These are phyloP conservation scores for Phytophthora fragariaefolia DNA, from an alignment of 352 stramenopile genomes.

Conservation along the genomic window DNA sequence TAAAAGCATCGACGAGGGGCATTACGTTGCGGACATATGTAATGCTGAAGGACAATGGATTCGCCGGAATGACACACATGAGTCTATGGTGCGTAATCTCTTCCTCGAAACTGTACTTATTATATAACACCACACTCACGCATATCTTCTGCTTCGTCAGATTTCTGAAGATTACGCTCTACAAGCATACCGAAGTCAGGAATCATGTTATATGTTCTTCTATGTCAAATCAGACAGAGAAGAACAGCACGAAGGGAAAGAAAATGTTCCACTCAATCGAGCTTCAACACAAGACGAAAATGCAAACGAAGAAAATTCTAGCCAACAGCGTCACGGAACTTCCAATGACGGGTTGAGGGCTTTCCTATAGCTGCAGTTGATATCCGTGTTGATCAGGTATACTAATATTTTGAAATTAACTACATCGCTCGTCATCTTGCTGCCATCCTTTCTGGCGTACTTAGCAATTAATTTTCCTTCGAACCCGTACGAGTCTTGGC, in stretches of 20 bases:
- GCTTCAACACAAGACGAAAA: conserved; percentile 29
- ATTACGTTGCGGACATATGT: conserved; percentile 86
- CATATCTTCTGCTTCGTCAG: conserved; percentile 35
- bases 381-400: conserved; percentile 33
- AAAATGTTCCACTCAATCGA: conserved; percentile 58
- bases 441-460: neutral
- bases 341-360: conserved; percentile 29
- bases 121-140: conserved; percentile 1
- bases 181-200: conserved; percentile 73
- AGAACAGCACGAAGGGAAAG: conserved; percentile 52
- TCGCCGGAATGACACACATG: conserved; percentile 84
- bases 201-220: conserved; percentile 91
- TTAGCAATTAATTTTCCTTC: neutral
- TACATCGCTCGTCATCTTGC: conserved; percentile 21
- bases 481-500: neutral
- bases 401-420: conserved; percentile 43
- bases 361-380: conserved; percentile 39
- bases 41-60: conserved; percentile 60
- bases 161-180: conserved; percentile 83
- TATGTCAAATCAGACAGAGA: conserved; percentile 64
- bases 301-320: conserved; percentile 34
- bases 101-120: neutral
- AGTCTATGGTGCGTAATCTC: conserved; percentile 61
- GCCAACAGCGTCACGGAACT: conserved; percentile 24
- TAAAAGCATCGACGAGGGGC: conserved; percentile 78